Percentiles rank a stretch among this genome's conserved stretches.
These are phyloP conservation scores for Aphanomyces stellatus DNA, from an alignment of 352 stramenopile genomes.

Conservation along the genomic window DNA sequence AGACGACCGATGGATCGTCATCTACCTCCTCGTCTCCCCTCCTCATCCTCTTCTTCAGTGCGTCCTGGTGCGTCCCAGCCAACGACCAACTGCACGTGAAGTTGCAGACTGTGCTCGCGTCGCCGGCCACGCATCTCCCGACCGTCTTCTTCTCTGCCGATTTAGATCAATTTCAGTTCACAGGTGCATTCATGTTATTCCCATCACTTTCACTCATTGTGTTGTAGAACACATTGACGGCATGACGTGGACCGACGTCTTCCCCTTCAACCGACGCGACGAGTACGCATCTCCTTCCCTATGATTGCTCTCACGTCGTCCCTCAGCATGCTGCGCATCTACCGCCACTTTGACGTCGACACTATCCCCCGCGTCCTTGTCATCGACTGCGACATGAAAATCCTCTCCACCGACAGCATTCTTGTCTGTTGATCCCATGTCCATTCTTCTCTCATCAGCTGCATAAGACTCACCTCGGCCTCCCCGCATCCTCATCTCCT, in stretches of 20 bases:
- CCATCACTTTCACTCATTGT: neutral
- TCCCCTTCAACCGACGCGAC: neutral
- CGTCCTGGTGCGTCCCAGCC: neutral
- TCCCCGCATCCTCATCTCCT: no score
- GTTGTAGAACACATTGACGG: constrained; percentile 1
- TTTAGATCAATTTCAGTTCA: constrained; percentile 11
- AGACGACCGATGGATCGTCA: neutral
- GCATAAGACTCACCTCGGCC: no score
- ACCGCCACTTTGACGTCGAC: constrained; percentile 7
- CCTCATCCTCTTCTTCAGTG: constrained; percentile 7
- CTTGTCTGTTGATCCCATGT: constrained; percentile 21
- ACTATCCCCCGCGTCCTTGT: neutral
- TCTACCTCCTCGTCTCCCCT: neutral
- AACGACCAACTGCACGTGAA: neutral
- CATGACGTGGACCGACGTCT: neutral
- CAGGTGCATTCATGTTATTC: neutral
- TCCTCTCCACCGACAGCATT: neutral
- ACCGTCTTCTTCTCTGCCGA: constrained; percentile 1
- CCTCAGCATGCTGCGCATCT: neutral
- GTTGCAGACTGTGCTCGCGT: neutral
- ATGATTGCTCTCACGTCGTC: no score
- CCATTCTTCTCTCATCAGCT: no score
- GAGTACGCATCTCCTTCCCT: neutral
- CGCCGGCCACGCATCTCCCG: neutral
- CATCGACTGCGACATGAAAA: neutral